phyloP scores from a whole-genome alignment of 2,329 filamentous ascomycete genomes.

The Aspergillus ochraceoroseus region DNA sequence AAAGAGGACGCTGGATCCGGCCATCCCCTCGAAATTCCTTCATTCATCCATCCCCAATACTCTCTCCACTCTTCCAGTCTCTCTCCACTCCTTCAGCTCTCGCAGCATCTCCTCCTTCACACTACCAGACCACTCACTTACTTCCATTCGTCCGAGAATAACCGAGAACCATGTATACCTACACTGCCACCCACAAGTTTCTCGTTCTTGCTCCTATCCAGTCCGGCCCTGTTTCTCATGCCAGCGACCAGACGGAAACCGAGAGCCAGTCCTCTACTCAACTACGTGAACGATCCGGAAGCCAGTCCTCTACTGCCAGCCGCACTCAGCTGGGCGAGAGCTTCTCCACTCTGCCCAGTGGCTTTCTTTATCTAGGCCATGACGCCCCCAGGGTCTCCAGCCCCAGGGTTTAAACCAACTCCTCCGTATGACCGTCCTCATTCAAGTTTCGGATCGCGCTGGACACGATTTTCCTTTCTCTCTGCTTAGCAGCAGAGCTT shows the following conservation, averaged over 20 bases:
- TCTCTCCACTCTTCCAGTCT: constrained; percentile 10
- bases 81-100: constrained; percentile 1
- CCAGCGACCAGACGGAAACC: constrained; percentile 5
- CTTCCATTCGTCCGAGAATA: constrained; percentile 7
- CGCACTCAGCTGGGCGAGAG: constrained; percentile 5
- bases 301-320: constrained; percentile 23
- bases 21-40: constrained; percentile 11
- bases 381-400: constrained; percentile 1
- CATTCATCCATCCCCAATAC: constrained; percentile 5
- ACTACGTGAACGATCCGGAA: constrained; percentile 26
- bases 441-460: constrained; percentile 18
- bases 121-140: constrained; percentile 5
- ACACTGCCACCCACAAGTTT: constrained; percentile 30
- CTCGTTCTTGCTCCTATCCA: constrained; percentile 33
- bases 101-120: too few species aligned
- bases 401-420: constrained; percentile 17
- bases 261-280: background rate
- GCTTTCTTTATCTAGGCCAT: constrained; percentile 31
- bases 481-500: background rate
- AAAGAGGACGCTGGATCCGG: constrained; percentile 25
- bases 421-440: constrained; percentile 2
- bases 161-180: constrained; percentile 28
- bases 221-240: constrained; percentile 25
- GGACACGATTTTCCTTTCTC: constrained; percentile 19
- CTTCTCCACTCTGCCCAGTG: constrained; percentile 20